Evolutionary conservation across 2,329 filamentous ascomycete genomes (phyloP), one percentile per base, ranked within the genome.

Genomic region (Colletotrichum sp.): DNA sequence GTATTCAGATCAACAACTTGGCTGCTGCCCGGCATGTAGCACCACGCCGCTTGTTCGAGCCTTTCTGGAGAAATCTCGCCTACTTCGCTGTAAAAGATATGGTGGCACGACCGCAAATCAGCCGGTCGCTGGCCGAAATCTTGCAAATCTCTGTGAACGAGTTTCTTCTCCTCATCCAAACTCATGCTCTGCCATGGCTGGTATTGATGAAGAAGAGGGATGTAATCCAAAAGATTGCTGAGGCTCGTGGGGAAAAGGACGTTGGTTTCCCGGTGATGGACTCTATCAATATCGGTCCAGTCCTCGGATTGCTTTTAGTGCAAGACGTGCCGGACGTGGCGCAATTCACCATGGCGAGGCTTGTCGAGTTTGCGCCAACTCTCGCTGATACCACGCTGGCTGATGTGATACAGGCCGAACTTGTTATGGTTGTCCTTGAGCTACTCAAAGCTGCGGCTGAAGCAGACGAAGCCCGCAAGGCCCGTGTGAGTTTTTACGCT

Each of bases 31-130:
- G 92, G 55, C 88, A 89, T 5, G 88, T 91, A 49, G 93, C 92
- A 2, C 90, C 93, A 3, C 89, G 90, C 32, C 91, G 92, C 18
- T 87, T 99, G 1, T 93, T 99, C 72, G 92, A 93, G 71, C 96
- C 96, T 1, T 99, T 96, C 83, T 99, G 96, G 96, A 92, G 92
- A 78, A 96, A 91, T 34, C 88, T 99, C 60, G 96, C 95, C 1
- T 94, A 96, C 75, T 91, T 93, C 66, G 93, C 95, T 3, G 93
- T 97, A 32, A 96, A 96, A 82, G 95, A 98, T 80, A 90, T 99
- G 77, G 89, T 93, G 26, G 89, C 91, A 64, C 92, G 94, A 63
- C 96, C 97, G n/a, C 95, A 97, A 80, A 94, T 96, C 81, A 93
- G 93, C 63, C 92, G 95, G 71, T 90, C 94, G 60, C 89, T 99